Conservation (phyloP, 306 rosid genomes). For the Lathyrus sativus region DNA sequence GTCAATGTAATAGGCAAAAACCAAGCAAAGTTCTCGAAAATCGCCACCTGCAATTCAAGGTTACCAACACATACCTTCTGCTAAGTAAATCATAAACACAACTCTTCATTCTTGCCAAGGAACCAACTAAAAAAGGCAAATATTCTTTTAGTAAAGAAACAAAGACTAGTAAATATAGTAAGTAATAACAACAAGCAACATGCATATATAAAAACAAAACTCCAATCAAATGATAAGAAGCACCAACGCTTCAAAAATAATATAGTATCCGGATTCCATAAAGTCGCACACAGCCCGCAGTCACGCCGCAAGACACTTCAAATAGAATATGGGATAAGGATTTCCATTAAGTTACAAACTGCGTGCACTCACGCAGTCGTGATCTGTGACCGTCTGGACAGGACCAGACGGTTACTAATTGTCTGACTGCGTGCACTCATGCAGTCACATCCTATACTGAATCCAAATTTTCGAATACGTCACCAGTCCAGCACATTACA, state of each 20-base stretch:
- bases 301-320: not conserved
- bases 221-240: conserved; percentile 11
- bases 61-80: conserved; percentile 46
- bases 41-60: conserved; percentile 40
- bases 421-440: too few relatives aligned
- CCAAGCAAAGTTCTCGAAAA: conserved; percentile 40
- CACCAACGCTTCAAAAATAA: not conserved
- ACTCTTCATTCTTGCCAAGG: conserved; percentile 38
- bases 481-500: not conserved
- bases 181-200: conserved; percentile 27
- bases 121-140: conserved; percentile 22
- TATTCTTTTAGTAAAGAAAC: conserved; percentile 28
- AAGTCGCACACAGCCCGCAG: not conserved
- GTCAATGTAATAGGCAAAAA: conserved; percentile 41
- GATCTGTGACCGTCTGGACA: too few relatives aligned
- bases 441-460: too few relatives aligned
- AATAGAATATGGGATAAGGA: too few relatives aligned
- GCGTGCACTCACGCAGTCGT: too few relatives aligned
- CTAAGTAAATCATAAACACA: conserved; percentile 44
- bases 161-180: conserved; percentile 7
- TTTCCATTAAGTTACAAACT: too few relatives aligned
- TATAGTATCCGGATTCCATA: not conserved
- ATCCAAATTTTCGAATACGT: too few relatives aligned
- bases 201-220: conserved; percentile 26
- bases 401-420: too few relatives aligned